Percentiles rank a stretch among this genome's conserved stretches.
These are phyloP conservation scores for Pezicula neosporulosa DNA, from an alignment of 2,329 filamentous ascomycete genomes.

Conservation along the genomic window DNA sequence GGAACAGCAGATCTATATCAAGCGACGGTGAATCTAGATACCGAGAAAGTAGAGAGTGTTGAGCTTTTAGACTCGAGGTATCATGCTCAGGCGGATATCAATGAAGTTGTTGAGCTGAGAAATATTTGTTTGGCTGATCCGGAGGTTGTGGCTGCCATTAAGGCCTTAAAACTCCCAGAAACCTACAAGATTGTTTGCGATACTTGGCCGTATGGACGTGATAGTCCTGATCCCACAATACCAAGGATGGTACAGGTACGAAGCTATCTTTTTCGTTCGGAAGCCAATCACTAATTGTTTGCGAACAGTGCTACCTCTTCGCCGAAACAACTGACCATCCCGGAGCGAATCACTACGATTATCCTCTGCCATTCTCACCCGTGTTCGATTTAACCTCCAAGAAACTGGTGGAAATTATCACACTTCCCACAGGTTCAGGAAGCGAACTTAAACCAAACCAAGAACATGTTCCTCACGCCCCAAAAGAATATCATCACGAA, in stretches of 20 bases:
- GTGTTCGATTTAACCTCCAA: slow-evolving; percentile 18
- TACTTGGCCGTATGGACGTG: slow-evolving; percentile 23
- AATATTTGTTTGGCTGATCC: slow-evolving; percentile 17
- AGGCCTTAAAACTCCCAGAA: slow-evolving; percentile 16
- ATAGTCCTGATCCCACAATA: slow-evolving; percentile 14
- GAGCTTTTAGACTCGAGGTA: slow-evolving; percentile 15
- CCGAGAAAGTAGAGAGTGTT: slow-evolving; percentile 9
- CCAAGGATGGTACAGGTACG: slow-evolving; percentile 20
- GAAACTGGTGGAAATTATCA: slow-evolving; percentile 16
- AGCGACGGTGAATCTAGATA: slow-evolving; percentile 15
- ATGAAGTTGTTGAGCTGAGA: slow-evolving; percentile 19
- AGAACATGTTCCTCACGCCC: slow-evolving; percentile 17
- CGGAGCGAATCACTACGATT: slow-evolving; percentile 22
- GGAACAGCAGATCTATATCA: slow-evolving; percentile 17
- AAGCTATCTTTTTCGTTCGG: not conserved
- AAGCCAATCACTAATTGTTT: not conserved
- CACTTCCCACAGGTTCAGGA: slow-evolving; percentile 16
- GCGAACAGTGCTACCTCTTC: slow-evolving; percentile 21
- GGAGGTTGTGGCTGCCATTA: slow-evolving; percentile 14
- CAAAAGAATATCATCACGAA: slow-evolving; percentile 27
- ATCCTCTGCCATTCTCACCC: slow-evolving; percentile 21
- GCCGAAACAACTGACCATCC: slow-evolving; percentile 15
- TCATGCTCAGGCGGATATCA: slow-evolving; percentile 20
- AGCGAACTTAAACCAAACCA: not conserved
- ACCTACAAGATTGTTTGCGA: slow-evolving; percentile 18